Conservation (phyloP, 495 filamentous ascomycete species). For the Neurospora sp. region DNA sequence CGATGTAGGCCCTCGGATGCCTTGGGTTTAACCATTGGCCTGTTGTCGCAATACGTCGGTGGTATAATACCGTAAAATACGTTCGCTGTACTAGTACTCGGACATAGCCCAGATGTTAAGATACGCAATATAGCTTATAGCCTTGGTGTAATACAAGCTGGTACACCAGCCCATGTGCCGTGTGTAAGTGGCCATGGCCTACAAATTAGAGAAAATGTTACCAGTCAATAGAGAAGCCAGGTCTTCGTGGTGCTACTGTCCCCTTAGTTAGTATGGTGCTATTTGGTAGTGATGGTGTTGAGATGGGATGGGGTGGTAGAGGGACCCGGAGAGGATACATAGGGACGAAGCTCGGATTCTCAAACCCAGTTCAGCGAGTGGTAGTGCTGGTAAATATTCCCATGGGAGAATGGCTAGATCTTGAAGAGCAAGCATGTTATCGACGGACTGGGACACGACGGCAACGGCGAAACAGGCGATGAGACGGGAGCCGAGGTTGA, state of each 20-base stretch:
- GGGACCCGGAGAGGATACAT: neutral
- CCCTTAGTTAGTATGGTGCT: neutral
- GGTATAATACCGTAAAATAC: neutral
- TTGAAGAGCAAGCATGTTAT: slow-evolving; percentile 80
- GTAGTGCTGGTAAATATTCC: neutral
- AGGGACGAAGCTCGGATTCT: neutral
- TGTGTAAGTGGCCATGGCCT: neutral
- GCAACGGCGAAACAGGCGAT: slow-evolving; percentile 97
- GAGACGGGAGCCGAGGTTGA: slow-evolving; percentile 90
- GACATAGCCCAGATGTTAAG: neutral
- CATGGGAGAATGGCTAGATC: neutral
- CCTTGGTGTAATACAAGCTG: neutral
- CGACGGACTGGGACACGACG: slow-evolving; percentile 91
- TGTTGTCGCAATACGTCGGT: neutral
- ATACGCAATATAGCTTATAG: neutral
- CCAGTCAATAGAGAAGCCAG: too few species aligned
- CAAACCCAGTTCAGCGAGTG: neutral
- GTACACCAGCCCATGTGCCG: neutral
- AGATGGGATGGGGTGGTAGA: neutral
- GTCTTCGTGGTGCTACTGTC: too few species aligned
- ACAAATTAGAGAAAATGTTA: too few species aligned
- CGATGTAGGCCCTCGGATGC: neutral
- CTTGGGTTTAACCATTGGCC: neutral
- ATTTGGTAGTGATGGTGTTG: neutral
- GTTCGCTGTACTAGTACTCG: neutral